These are phyloP conservation scores for Ustilago hordei DNA, from an alignment of 1,284 basidiomycete species.

Conservation along the genomic window DNA sequence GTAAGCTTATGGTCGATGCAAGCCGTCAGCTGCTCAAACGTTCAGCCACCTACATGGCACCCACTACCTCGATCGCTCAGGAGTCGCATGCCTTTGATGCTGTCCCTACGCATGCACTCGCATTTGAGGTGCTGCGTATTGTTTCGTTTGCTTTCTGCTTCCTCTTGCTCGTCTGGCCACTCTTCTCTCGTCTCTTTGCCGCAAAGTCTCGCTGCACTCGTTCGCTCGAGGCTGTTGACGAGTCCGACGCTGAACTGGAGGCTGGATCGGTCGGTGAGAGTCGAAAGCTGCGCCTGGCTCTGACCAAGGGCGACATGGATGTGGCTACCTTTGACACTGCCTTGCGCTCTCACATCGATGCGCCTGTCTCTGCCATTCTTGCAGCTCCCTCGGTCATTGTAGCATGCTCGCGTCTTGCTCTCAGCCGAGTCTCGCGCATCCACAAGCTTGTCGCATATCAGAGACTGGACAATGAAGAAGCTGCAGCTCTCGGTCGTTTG, in stretches of 20 bases:
- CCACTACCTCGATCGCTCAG: conserved; percentile 15
- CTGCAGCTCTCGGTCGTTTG: conserved; percentile 41
- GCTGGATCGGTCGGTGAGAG: background rate
- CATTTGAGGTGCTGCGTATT: conserved; percentile 58
- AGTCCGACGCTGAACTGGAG: background rate
- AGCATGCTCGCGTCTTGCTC: conserved; percentile 25
- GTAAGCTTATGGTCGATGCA: conserved; percentile 54
- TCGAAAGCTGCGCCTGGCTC: conserved; percentile 32
- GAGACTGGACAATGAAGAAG: conserved; percentile 18
- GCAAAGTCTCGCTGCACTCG: conserved; percentile 10
- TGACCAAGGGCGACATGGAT: conserved; percentile 31
- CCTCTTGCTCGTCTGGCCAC: conserved; percentile 52
- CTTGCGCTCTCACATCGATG: conserved; percentile 19
- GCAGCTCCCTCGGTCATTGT: conserved; percentile 19
- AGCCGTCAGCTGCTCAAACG: conserved; percentile 66
- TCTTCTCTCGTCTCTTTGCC: conserved; percentile 31
- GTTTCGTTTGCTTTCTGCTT: conserved; percentile 48
- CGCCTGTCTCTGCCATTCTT: conserved; percentile 22
- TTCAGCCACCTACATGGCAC: conserved; percentile 39
- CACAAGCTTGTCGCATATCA: conserved; percentile 18
- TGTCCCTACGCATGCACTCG: conserved; percentile 55
- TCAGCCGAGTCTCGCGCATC: conserved; percentile 13
- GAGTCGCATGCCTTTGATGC: conserved; percentile 51
- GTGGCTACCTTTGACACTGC: conserved; percentile 27
- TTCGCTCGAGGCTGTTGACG: background rate